Percentiles rank a stretch among this genome's conserved stretches.
Evolutionary conservation across 192 early-diverging fungal species (phyloP).

Genomic region (Endogone sp.): DNA sequence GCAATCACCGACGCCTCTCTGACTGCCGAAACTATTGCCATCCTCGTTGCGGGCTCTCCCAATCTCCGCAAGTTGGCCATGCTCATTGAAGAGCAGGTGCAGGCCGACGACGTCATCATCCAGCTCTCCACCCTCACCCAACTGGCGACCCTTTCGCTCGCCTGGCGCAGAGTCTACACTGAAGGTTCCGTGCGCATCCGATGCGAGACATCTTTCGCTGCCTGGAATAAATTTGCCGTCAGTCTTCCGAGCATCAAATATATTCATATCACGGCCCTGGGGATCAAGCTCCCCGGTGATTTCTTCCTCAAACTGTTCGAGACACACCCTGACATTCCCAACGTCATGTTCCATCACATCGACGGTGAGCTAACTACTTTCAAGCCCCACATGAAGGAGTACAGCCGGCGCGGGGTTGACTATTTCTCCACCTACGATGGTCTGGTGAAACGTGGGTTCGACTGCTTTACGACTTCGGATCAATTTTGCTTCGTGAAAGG

Average conservation of each 20-base stretch:
- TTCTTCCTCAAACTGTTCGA: slow-evolving; percentile 14
- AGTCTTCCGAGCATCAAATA: slow-evolving; percentile 6
- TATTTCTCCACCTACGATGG: slow-evolving; percentile 16
- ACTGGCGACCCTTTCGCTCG: slow-evolving; percentile 21
- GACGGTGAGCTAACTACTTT: slow-evolving; percentile 5
- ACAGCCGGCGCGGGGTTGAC: slow-evolving; percentile 6
- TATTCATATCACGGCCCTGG: slow-evolving; percentile 19
- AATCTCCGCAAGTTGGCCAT: slow-evolving; percentile 23
- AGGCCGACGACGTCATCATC: slow-evolving; percentile 1
- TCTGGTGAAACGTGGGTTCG: slow-evolving; percentile 15
- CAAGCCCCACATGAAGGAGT: slow-evolving; percentile 4
- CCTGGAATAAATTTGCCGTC: slow-evolving; percentile 13
- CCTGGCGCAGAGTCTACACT: slow-evolving; percentile 16
- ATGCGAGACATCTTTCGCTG: slow-evolving; percentile 12
- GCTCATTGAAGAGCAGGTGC: slow-evolving; percentile 19
- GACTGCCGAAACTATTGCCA: slow-evolving; percentile 6
- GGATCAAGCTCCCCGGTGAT: slow-evolving; percentile 11
- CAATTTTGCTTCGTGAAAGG: slow-evolving; percentile 30
- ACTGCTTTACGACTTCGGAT: slow-evolving; percentile 22
- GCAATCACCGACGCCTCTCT: slow-evolving; percentile 19
- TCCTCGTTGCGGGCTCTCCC: slow-evolving; percentile 11
- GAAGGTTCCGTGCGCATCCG: slow-evolving; percentile 14
- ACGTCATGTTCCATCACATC: slow-evolving; percentile 29
- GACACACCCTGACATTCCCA: not conserved
- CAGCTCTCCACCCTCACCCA: slow-evolving; percentile 1